A percentile compares a stretch with the other conserved stretches of the same genome.
These are phyloP conservation scores for Chaetomium cochliodes DNA, from an alignment of 495 filamentous ascomycete species.

Conservation along the genomic window DNA sequence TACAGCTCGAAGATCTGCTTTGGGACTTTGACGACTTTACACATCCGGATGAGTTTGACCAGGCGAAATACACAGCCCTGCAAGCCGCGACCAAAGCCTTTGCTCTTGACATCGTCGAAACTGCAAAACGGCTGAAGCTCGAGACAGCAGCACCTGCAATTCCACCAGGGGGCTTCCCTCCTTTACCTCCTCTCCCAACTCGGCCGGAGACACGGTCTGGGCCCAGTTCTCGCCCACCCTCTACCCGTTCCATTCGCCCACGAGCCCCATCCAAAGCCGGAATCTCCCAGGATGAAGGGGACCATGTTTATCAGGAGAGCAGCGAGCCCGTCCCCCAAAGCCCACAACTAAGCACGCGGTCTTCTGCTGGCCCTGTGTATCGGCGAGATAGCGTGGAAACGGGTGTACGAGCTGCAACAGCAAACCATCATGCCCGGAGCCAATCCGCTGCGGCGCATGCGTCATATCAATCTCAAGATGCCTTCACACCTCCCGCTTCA, in stretches of 20 bases:
- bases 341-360: neutral
- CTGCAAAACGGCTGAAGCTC: conserved; percentile 34
- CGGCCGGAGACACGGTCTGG: conserved; percentile 2
- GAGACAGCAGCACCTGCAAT: conserved; percentile 16
- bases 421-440: neutral
- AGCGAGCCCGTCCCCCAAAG: neutral
- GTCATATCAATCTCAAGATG: neutral
- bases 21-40: conserved; percentile 44
- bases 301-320: neutral
- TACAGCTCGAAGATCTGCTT: conserved; percentile 40
- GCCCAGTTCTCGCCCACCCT: conserved; percentile 6
- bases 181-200: conserved; percentile 30
- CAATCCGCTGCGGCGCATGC: neutral
- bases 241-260: conserved; percentile 1
- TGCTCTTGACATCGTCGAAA: conserved; percentile 41
- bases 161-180: conserved; percentile 27
- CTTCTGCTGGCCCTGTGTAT: neutral
- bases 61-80: conserved; percentile 32
- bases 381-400: neutral
- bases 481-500: conserved; percentile 19
- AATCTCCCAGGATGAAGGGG: neutral
- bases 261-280: conserved; percentile 11
- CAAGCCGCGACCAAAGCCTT: conserved; percentile 41
- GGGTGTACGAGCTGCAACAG: neutral
- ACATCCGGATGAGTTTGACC: conserved; percentile 36